Evolutionary conservation across 1,284 basidiomycete species (phyloP).

Genomic region (Cryptococcus maquisensis): DNA sequence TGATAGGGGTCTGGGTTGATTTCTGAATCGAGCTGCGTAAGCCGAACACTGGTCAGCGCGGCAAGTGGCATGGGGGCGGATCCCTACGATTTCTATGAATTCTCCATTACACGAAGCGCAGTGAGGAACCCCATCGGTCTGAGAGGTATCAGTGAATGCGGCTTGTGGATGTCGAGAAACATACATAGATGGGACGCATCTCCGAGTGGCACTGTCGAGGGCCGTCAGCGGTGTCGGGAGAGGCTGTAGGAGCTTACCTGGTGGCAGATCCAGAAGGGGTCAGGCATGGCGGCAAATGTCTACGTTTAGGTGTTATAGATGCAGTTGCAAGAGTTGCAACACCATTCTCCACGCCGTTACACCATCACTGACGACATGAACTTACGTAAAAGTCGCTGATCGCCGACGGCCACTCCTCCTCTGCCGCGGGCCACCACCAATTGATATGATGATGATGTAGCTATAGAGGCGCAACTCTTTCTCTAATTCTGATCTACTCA

Average conservation of each 20-base stretch:
- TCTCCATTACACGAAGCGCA: conserved; percentile 44
- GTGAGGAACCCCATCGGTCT: conserved; percentile 30
- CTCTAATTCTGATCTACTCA: too few relatives aligned
- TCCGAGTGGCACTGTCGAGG: conserved; percentile 36
- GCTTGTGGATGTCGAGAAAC: not conserved
- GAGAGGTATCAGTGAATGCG: not conserved
- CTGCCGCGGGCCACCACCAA: too few relatives aligned
- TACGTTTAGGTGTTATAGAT: not conserved
- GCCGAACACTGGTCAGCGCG: not conserved
- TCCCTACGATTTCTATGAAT: conserved; percentile 43
- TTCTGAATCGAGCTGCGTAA: conserved; percentile 34
- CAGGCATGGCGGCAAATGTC: conserved; percentile 13
- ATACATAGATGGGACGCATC: conserved; percentile 38
- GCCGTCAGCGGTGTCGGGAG: conserved; percentile 4
- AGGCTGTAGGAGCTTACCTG: conserved; percentile 21
- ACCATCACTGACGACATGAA: too few relatives aligned
- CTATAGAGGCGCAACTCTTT: too few relatives aligned
- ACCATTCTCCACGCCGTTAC: too few relatives aligned
- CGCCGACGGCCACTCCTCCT: too few relatives aligned
- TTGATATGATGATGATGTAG: too few relatives aligned
- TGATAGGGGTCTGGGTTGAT: conserved; percentile 42
- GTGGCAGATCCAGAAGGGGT: conserved; percentile 43
- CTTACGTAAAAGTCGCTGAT: too few relatives aligned
- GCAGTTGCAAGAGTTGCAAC: too few relatives aligned
- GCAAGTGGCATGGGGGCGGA: not conserved